Percentiles rank a stretch among this genome's conserved stretches.
Conservation (phyloP, 1,139 yeast genomes). For the Chernovozyma aurita region DNA sequence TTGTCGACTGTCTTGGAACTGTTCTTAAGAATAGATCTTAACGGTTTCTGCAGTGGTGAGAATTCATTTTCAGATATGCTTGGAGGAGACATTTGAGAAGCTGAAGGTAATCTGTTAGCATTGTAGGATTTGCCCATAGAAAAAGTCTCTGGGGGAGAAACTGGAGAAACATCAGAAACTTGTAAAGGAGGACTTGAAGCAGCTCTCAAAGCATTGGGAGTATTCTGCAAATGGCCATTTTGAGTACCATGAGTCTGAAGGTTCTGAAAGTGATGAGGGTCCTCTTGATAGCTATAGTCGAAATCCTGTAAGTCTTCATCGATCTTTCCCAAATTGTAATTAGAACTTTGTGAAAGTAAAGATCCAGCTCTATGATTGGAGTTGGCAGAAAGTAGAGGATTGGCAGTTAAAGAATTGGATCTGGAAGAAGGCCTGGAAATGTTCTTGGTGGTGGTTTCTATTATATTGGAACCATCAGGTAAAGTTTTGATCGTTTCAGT, state of each 20-base stretch:
- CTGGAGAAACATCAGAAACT: background rate
- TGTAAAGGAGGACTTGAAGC: background rate
- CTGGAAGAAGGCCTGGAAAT: constrained; percentile 36
- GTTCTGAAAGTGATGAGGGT: background rate
- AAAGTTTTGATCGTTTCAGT: constrained; percentile 38
- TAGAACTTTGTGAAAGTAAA: constrained; percentile 8
- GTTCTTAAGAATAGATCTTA: constrained; percentile 34
- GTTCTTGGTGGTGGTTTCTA: constrained; percentile 43
- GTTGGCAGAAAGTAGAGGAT: constrained; percentile 9
- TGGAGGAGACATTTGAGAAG: background rate
- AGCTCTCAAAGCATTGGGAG: background rate
- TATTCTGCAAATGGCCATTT: background rate
- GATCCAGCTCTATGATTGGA: constrained; percentile 6
- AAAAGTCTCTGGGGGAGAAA: background rate
- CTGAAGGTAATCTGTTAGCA: background rate
- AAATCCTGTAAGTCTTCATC: constrained; percentile 45
- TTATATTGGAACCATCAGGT: constrained; percentile 44
- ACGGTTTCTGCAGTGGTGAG: constrained; percentile 17
- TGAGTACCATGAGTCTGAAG: background rate
- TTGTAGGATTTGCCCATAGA: too few species aligned
- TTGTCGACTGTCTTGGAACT: constrained; percentile 4
- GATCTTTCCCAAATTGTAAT: constrained; percentile 32
- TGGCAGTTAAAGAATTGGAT: constrained; percentile 25
- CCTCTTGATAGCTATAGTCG: constrained; percentile 35
- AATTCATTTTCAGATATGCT: background rate